Evolutionary conservation across 2,329 filamentous ascomycete genomes (phyloP).

Genomic region (Alternaria metachromatica): DNA sequence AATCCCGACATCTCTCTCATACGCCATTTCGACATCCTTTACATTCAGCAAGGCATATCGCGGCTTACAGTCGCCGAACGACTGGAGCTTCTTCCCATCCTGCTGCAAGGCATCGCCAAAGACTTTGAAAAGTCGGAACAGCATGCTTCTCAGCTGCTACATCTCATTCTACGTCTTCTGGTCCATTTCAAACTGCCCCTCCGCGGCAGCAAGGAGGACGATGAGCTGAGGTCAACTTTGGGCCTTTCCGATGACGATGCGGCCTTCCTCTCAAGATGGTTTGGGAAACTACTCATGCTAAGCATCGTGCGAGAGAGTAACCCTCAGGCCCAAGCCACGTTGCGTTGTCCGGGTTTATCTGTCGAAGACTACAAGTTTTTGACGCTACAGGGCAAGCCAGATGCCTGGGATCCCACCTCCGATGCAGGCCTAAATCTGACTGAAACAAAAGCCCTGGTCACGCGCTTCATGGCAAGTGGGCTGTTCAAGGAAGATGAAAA

Average conservation of each 20-base stretch:
- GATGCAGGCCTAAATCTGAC: slow-evolving; percentile 69
- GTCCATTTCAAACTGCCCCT: slow-evolving; percentile 74
- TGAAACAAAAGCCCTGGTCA: slow-evolving; percentile 72
- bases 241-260: slow-evolving; percentile 76
- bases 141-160: slow-evolving; percentile 74
- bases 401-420: slow-evolving; percentile 69
- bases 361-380: slow-evolving; percentile 73
- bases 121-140: slow-evolving; percentile 62
- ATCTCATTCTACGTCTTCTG: slow-evolving; percentile 79
- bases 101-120: slow-evolving; percentile 70
- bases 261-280: slow-evolving; percentile 73
- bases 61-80: slow-evolving; percentile 68
- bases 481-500: slow-evolving; percentile 84
- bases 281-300: slow-evolving; percentile 79
- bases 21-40: slow-evolving; percentile 85
- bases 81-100: slow-evolving; percentile 72
- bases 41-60: slow-evolving; percentile 83
- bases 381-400: slow-evolving; percentile 69
- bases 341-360: slow-evolving; percentile 66
- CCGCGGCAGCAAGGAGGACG: slow-evolving; percentile 80
- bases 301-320: slow-evolving; percentile 48
- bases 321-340: slow-evolving; percentile 47
- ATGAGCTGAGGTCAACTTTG: slow-evolving; percentile 68
- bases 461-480: slow-evolving; percentile 79
- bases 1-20: slow-evolving; percentile 72